phyloP scores from a whole-genome alignment of 2,329 filamentous ascomycete genomes.

The Fusarium staphyleae region DNA sequence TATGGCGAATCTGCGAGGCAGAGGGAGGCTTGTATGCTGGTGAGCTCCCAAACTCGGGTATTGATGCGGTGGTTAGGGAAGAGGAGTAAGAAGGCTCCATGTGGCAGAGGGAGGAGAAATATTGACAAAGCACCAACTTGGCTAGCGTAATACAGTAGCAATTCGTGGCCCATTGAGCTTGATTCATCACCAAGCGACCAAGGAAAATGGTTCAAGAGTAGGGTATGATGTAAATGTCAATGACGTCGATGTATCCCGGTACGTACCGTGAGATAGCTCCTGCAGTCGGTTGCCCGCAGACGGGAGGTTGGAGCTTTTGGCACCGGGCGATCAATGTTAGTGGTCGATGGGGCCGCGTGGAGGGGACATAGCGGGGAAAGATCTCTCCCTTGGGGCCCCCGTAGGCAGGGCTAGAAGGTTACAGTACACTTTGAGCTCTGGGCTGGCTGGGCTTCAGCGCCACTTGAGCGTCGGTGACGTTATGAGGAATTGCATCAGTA shows the following conservation, averaged over 20 bases:
- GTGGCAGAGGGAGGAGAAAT: slow-evolving; percentile 16
- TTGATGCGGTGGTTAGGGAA: not conserved
- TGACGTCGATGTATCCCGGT: slow-evolving; percentile 34
- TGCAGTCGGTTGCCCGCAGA: not conserved
- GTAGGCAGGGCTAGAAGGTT: slow-evolving; percentile 8
- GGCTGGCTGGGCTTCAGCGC: slow-evolving; percentile 9
- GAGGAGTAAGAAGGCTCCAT: not conserved
- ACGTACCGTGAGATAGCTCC: slow-evolving; percentile 13
- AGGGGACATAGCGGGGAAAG: slow-evolving; percentile 15
- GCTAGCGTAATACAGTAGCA: slow-evolving; percentile 29
- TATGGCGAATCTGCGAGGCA: slow-evolving; percentile 9
- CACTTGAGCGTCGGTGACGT: slow-evolving; percentile 18
- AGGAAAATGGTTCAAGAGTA: slow-evolving; percentile 23
- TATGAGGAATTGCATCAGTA: not conserved
- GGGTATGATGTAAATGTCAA: slow-evolving; percentile 33
- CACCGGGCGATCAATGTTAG: slow-evolving; percentile 26
- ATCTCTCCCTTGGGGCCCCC: slow-evolving; percentile 7
- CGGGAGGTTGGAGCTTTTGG: slow-evolving; percentile 6
- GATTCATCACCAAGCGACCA: slow-evolving; percentile 31
- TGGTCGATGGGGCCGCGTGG: slow-evolving; percentile 26
- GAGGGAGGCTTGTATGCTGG: slow-evolving; percentile 4
- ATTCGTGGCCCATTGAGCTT: slow-evolving; percentile 15
- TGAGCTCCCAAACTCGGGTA: slow-evolving; percentile 18
- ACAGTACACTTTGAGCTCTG: slow-evolving; percentile 7
- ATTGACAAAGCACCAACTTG: slow-evolving; percentile 13